Evolutionary conservation across 2,329 filamentous ascomycete species (phyloP), one percentile per base, ranked within the genome.

Genomic region (Pyricularia pennisetigena): DNA sequence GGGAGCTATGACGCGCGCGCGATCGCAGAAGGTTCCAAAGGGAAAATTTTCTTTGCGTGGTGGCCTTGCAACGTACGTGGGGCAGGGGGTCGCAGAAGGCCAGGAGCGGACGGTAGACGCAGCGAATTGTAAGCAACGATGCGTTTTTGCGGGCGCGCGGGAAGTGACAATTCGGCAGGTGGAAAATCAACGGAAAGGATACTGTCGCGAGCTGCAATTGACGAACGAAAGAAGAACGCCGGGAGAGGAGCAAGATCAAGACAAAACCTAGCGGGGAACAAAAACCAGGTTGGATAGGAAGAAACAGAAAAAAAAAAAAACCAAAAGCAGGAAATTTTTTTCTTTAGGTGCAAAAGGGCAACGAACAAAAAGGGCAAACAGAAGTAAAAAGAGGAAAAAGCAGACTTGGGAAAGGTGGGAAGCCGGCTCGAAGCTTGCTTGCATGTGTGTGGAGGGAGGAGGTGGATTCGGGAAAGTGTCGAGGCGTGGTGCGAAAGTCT

Each of bases 391-490:
- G 63, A 59, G 64, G 30, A 49, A 59, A 32, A 57, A 41, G 32
- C 49, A 57, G 41, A 59, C 10, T 35, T n/a, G 57, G 41, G 30
- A 28, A 20, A 29, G 29, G 41, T 30, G 64, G 23, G 65, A 57
- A 61, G 65, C 65, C 41, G 65, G 65, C 49, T 35, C 49, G 65
- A 67, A 67, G 65, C 65, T 67, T 67, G 63, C n/a, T 28, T 65
- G 24, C 24, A 63, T 26, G 59, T 30, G 59, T 30, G 65, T 49
- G 49, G 41, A 28, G 41, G 65, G 26, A 28, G 65, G 65, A 67
- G 65, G 59, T 67, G 65, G 65, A 66, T 23, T 28, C 24, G 54
- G 29, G 41, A 49, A 66, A 28, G 32, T 29, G 59, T 26, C 23
- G 59, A 62, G 59, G 28, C 23, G 23, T 26, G 59, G 26, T 54